Evolutionary conservation across 352 stramenopile species (phyloP).

Genomic region (Phytopythium montanum): DNA sequence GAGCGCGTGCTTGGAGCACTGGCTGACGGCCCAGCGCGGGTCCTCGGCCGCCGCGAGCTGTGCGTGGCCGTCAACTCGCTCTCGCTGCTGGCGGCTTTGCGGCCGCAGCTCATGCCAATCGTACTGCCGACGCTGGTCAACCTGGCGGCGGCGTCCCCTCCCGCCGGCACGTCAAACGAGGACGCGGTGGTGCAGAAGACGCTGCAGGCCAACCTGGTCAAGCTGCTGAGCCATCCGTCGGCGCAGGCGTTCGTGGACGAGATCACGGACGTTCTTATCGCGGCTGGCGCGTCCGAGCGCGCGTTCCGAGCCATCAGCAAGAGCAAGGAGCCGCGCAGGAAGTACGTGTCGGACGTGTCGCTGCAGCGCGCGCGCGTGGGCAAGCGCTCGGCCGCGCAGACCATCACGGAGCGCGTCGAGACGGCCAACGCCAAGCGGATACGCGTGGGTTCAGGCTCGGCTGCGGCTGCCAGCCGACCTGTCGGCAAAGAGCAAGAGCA

Average conservation of each 20-base stretch:
- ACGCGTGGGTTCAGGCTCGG: slow-evolving; percentile 23
- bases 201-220: slow-evolving; percentile 66
- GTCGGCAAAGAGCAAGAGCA: slow-evolving; percentile 9
- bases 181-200: slow-evolving; percentile 53
- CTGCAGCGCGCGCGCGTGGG: slow-evolving; percentile 59
- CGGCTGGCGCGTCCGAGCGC: slow-evolving; percentile 60
- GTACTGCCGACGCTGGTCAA: slow-evolving; percentile 50
- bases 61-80: slow-evolving; percentile 71
- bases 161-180: slow-evolving; percentile 13
- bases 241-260: slow-evolving; percentile 61
- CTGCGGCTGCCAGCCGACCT: slow-evolving; percentile 8
- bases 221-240: slow-evolving; percentile 59
- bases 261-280: slow-evolving; percentile 71
- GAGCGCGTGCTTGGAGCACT: slow-evolving; percentile 21
- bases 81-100: slow-evolving; percentile 50
- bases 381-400: slow-evolving; percentile 61
- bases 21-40: slow-evolving; percentile 8
- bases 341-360: slow-evolving; percentile 72
- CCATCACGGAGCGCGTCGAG: slow-evolving; percentile 55
- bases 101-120: slow-evolving; percentile 50
- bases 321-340: slow-evolving; percentile 68
- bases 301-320: slow-evolving; percentile 79
- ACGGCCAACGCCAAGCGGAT: slow-evolving; percentile 50
- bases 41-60: slow-evolving; percentile 41
- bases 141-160: slow-evolving; percentile 25